phyloP scores from a whole-genome alignment of 1,284 basidiomycete species.

The Taiwanofungus camphoratus region DNA sequence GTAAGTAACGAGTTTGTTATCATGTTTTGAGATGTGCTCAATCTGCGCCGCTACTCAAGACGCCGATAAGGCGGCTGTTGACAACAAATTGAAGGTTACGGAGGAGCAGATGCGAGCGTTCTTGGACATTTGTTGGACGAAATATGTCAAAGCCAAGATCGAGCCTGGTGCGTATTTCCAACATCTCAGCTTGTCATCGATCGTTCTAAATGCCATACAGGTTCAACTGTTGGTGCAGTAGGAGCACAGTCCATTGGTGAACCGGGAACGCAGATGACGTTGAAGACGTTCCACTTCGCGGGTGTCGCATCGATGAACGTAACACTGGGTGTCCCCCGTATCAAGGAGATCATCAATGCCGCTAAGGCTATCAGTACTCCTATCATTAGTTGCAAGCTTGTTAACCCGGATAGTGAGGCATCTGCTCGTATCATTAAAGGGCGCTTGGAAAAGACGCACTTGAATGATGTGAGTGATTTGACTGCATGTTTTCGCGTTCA shows the following conservation, averaged over 20 bases:
- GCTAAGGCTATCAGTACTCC: slow-evolving; percentile 96
- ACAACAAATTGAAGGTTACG: slow-evolving; percentile 91
- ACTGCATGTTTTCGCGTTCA: too few species aligned
- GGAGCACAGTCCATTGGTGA: slow-evolving; percentile 99
- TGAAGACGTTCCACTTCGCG: slow-evolving; percentile 99
- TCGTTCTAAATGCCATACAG: slow-evolving; percentile 30
- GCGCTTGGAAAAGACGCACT: slow-evolving; percentile 89
- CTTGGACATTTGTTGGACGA: slow-evolving; percentile 84
- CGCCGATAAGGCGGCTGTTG: slow-evolving; percentile 66
- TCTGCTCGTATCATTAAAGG: slow-evolving; percentile 98
- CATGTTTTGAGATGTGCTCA: too few species aligned
- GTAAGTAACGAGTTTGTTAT: slow-evolving; percentile 33
- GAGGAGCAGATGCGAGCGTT: slow-evolving; percentile 76
- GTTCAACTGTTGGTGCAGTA: slow-evolving; percentile 96
- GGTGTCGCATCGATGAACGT: slow-evolving; percentile 99
- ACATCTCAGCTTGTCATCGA: neutral
- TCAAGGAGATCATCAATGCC: slow-evolving; percentile 99
- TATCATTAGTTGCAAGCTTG: slow-evolving; percentile 95
- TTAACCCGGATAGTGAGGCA: slow-evolving; percentile 77
- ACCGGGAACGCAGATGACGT: slow-evolving; percentile 98
- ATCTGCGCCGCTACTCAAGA: slow-evolving; percentile 30
- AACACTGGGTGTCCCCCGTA: slow-evolving; percentile 97
- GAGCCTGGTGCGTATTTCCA: slow-evolving; percentile 65
- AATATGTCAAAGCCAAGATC: slow-evolving; percentile 91
- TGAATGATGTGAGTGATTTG: slow-evolving; percentile 90